These are phyloP conservation scores for Croton setiger DNA, from an alignment of 441 rosid species.

Conservation along the genomic window DNA sequence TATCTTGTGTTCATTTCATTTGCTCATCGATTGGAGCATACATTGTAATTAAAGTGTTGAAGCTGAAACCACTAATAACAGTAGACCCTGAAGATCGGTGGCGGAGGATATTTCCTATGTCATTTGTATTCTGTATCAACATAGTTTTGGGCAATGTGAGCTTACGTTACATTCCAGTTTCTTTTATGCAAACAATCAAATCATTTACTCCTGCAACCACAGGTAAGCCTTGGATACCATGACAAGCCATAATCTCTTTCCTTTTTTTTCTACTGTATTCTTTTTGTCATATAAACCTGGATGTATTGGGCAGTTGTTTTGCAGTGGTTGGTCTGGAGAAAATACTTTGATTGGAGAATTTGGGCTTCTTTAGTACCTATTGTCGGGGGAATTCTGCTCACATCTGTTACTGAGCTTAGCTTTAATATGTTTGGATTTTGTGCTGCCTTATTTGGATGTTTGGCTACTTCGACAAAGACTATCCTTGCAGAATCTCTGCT, in stretches of 20 bases:
- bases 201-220: constrained; percentile 99
- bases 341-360: constrained; percentile 94
- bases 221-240: constrained; percentile 41
- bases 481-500: constrained; percentile 98
- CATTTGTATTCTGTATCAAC: constrained; percentile 95
- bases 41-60: constrained; percentile 75
- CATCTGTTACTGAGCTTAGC: constrained; percentile 93
- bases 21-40: constrained; percentile 96
- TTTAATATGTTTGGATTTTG: constrained; percentile 94
- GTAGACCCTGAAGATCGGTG: constrained; percentile 95
- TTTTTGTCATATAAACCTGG: constrained; percentile 11
- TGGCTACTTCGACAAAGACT: constrained; percentile 98
- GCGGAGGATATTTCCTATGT: constrained; percentile 97
- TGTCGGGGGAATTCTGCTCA: constrained; percentile 95
- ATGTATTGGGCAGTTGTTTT: constrained; percentile 63
- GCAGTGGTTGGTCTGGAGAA: constrained; percentile 98
- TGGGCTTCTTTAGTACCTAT: constrained; percentile 96
- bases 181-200: constrained; percentile 98
- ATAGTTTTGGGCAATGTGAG: constrained; percentile 95
- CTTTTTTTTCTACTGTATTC: constrained; percentile 9
- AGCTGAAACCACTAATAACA: constrained; percentile 82
- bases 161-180: constrained; percentile 89
- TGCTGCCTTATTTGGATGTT: constrained; percentile 96
- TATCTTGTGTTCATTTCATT: constrained; percentile 92
- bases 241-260: not conserved